A percentile compares a stretch with the other conserved stretches of the same genome.
Evolutionary conservation across 176 grass and related monocot species (phyloP).

Genomic region (Guadua angustifolia): DNA sequence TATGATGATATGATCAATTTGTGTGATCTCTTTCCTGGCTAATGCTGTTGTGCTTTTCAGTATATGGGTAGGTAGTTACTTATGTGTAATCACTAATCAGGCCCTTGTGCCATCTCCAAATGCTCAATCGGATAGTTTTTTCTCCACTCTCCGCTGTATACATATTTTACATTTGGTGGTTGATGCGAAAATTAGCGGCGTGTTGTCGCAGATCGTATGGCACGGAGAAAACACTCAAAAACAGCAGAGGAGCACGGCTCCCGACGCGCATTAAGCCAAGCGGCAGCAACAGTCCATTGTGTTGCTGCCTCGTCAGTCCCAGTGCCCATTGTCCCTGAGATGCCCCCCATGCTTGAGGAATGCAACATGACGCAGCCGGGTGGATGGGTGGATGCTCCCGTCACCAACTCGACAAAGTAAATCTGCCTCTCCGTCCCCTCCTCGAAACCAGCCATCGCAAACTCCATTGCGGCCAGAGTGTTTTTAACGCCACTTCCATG

Average conservation of each 20-base stretch:
- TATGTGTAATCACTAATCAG: not conserved
- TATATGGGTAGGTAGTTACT: not conserved
- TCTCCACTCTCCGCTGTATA: conserved; percentile 1
- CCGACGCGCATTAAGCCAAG: too few relatives aligned
- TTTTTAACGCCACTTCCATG: too few relatives aligned
- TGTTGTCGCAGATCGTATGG: too few relatives aligned
- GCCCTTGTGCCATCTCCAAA: too few relatives aligned
- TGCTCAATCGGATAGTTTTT: too few relatives aligned
- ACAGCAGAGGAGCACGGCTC: too few relatives aligned
- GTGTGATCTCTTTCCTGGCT: not conserved
- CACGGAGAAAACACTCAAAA: too few relatives aligned
- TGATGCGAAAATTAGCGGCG: not conserved
- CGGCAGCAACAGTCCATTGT: too few relatives aligned
- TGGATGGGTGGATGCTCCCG: not conserved
- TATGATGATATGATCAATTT: conserved; percentile 9
- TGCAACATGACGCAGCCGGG: not conserved
- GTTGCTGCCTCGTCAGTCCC: too few relatives aligned
- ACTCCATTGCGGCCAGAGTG: too few relatives aligned
- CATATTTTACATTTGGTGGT: not conserved
- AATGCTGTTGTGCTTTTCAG: not conserved
- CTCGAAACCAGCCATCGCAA: not conserved
- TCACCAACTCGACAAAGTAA: conserved; percentile 30
- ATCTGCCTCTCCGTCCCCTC: conserved; percentile 27
- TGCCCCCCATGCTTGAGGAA: too few relatives aligned
- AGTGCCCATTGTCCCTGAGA: too few relatives aligned